A percentile compares a stretch with the other conserved stretches of the same genome.
These are phyloP conservation scores for Blumeria graminis DNA, from an alignment of 2,329 filamentous ascomycete species.

Conservation along the genomic window DNA sequence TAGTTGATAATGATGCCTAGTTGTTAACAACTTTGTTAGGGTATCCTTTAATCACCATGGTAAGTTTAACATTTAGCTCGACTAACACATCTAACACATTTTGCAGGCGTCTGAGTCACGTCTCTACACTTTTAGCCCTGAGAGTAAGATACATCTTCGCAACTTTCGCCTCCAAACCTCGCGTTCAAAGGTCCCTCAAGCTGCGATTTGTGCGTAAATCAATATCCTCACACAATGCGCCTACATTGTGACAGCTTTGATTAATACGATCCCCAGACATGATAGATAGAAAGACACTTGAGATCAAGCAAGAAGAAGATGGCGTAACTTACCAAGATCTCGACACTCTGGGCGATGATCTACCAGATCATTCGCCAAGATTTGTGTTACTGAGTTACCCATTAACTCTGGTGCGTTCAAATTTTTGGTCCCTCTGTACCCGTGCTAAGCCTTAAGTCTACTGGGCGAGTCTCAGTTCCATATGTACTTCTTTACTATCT, in stretches of 20 bases:
- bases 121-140: slow-evolving; percentile 76
- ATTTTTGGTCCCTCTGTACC: background rate
- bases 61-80: too few relatives aligned
- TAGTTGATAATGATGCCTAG: too few relatives aligned
- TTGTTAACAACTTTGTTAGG: too few relatives aligned
- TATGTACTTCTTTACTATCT: slow-evolving; percentile 93
- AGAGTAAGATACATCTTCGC: slow-evolving; percentile 71
- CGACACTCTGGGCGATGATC: slow-evolving; percentile 59
- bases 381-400: slow-evolving; percentile 85
- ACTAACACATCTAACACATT: too few relatives aligned
- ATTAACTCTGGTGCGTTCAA: slow-evolving; percentile 45
- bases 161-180: slow-evolving; percentile 90
- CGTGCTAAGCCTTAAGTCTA: slow-evolving; percentile 28
- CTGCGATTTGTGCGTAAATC: slow-evolving; percentile 63
- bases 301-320: slow-evolving; percentile 70
- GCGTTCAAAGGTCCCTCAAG: slow-evolving; percentile 63
- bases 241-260: background rate
- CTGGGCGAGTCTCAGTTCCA: slow-evolving; percentile 65
- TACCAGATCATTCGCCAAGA: slow-evolving; percentile 77
- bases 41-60: too few relatives aligned
- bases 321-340: slow-evolving; percentile 50
- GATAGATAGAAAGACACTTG: slow-evolving; percentile 74
- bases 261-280: slow-evolving; percentile 31
- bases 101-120: slow-evolving; percentile 45
- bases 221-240: slow-evolving; percentile 10